A percentile compares a stretch with the other conserved stretches of the same genome.
These are phyloP conservation scores for Margaritispora aquatica DNA, from an alignment of 495 filamentous ascomycete genomes.

Conservation along the genomic window DNA sequence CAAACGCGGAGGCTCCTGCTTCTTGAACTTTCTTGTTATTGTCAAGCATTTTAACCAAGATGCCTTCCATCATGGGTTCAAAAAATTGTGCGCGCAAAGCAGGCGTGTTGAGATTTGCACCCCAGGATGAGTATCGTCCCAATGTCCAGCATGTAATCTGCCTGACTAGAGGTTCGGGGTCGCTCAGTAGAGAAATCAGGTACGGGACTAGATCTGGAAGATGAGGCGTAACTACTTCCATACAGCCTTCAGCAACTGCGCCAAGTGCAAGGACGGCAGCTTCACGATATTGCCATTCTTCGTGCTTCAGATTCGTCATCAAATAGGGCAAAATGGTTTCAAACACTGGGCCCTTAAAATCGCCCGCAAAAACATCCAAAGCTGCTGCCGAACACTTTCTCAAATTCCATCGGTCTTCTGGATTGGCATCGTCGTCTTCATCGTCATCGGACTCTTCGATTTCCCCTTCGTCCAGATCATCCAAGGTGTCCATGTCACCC, in stretches of 20 bases:
- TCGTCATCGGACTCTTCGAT: slow-evolving; percentile 74
- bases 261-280: slow-evolving; percentile 92
- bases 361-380: slow-evolving; percentile 85
- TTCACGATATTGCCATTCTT: slow-evolving; percentile 89
- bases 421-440: slow-evolving; percentile 66
- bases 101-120: slow-evolving; percentile 63
- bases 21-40: slow-evolving; percentile 97
- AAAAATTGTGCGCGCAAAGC: slow-evolving; percentile 71
- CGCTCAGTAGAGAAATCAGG: slow-evolving; percentile 78
- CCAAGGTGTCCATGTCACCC: slow-evolving; percentile 46
- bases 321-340: slow-evolving; percentile 87
- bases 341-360: slow-evolving; percentile 85
- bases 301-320: slow-evolving; percentile 79
- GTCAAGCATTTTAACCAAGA: slow-evolving; percentile 90
- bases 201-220: slow-evolving; percentile 88
- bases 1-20: slow-evolving; percentile 93
- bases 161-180: slow-evolving; percentile 84
- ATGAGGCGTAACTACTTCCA: slow-evolving; percentile 83
- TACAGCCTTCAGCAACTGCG: slow-evolving; percentile 92
- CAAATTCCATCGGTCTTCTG: slow-evolving; percentile 92
- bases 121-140: slow-evolving; percentile 91
- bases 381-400: slow-evolving; percentile 97
- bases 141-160: slow-evolving; percentile 99
- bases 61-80: slow-evolving; percentile 96
- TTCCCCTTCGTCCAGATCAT: slow-evolving; percentile 84